Evolutionary conservation across 2,329 filamentous ascomycete genomes (phyloP).

Genomic region (Nigrospora osmanthi): DNA sequence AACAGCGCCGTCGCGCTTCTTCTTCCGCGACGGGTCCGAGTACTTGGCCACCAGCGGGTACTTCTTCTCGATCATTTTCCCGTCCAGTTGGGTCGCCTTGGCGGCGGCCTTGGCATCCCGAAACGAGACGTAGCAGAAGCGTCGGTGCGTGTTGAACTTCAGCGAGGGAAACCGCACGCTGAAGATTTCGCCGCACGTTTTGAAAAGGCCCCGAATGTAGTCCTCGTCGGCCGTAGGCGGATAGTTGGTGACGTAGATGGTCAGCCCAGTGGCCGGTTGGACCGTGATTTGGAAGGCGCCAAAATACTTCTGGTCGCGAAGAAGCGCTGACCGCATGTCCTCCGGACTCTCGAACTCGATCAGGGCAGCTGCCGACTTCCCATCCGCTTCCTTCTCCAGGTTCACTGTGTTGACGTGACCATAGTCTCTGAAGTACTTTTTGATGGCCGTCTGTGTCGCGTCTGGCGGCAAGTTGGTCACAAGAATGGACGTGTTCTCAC

Average conservation of each 20-base stretch:
- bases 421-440: slow-evolving; percentile 87
- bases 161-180: slow-evolving; percentile 86
- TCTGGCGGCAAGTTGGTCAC: slow-evolving; percentile 68
- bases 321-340: slow-evolving; percentile 73
- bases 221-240: slow-evolving; percentile 66
- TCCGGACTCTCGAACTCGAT: slow-evolving; percentile 80
- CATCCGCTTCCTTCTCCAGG: slow-evolving; percentile 53
- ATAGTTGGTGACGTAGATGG: slow-evolving; percentile 87
- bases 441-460: slow-evolving; percentile 63
- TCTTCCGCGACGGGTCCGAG: slow-evolving; percentile 73
- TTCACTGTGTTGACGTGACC: slow-evolving; percentile 75
- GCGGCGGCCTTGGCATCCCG: slow-evolving; percentile 58
- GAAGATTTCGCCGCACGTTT: slow-evolving; percentile 71
- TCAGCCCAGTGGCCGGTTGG: slow-evolving; percentile 66
- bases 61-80: slow-evolving; percentile 58
- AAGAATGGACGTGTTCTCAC: slow-evolving; percentile 82
- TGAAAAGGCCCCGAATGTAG: slow-evolving; percentile 62
- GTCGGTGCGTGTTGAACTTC: slow-evolving; percentile 78
- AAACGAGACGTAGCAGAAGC: slow-evolving; percentile 97
- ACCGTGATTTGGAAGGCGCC: slow-evolving; percentile 68
- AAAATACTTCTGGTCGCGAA: slow-evolving; percentile 74
- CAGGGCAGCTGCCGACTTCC: slow-evolving; percentile 59
- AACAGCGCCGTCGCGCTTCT: slow-evolving; percentile 69
- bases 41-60: slow-evolving; percentile 70
- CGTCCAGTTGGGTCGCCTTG: slow-evolving; percentile 66